Percentiles rank a stretch among this genome's conserved stretches.
Conservation (phyloP, 345 rosid species). For the Clausena lansium region DNA sequence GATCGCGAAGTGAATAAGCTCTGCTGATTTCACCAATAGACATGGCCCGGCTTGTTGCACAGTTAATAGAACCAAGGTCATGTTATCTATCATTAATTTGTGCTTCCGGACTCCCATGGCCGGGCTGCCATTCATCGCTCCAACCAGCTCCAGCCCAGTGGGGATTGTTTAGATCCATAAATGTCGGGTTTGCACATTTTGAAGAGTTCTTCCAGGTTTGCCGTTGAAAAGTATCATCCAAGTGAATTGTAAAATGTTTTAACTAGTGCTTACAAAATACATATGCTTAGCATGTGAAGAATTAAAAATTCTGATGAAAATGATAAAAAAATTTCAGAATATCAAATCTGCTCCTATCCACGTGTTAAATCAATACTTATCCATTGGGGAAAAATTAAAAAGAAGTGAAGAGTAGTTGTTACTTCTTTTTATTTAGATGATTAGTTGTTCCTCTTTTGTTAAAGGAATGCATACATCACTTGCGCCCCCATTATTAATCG, state of each 20-base stretch:
- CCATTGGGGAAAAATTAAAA: neutral
- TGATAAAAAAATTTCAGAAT: neutral
- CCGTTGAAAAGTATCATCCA: conserved; percentile 35
- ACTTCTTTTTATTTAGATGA: neutral
- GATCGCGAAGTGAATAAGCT: conserved; percentile 32
- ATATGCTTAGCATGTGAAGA: neutral
- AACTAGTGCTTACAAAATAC: neutral
- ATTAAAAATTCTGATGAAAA: neutral
- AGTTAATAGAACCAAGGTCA: conserved; percentile 60
- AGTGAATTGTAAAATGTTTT: neutral
- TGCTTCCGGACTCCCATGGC: conserved; percentile 62
- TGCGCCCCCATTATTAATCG: neutral
- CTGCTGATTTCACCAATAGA: conserved; percentile 50
- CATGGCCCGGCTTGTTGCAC: conserved; percentile 46
- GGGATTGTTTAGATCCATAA: conserved; percentile 70
- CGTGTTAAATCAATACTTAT: neutral
- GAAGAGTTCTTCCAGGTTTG: conserved; percentile 57
- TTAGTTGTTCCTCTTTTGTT: neutral
- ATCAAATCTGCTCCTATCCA: neutral
- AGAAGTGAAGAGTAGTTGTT: neutral
- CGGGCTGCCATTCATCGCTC: conserved; percentile 89
- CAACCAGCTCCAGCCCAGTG: conserved; percentile 98
- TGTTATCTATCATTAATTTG: conserved; percentile 36
- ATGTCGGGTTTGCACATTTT: conserved; percentile 45
- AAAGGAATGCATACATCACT: neutral